Evolutionary conservation across 2,329 filamentous ascomycete genomes (phyloP).

Genomic region (Hymenoscyphus scutula): DNA sequence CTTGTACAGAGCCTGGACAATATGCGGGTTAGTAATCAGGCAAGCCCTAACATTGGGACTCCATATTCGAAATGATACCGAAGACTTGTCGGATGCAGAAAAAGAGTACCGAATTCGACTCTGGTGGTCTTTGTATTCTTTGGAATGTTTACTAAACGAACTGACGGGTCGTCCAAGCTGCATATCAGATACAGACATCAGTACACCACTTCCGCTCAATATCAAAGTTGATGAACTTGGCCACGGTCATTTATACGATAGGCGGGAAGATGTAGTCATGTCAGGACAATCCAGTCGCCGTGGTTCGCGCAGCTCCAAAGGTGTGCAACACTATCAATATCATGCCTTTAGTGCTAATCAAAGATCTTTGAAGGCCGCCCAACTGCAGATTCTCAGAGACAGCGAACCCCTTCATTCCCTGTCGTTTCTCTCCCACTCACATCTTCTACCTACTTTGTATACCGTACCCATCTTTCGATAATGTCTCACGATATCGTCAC

Average conservation of each 20-base stretch:
- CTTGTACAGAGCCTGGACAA: slow-evolving; percentile 27
- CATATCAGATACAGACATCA: slow-evolving; percentile 30
- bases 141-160: slow-evolving; percentile 28
- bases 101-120: slow-evolving; percentile 30
- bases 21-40: slow-evolving; percentile 29
- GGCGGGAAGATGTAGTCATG: neutral
- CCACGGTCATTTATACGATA: slow-evolving; percentile 12
- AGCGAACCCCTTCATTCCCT: slow-evolving; percentile 13
- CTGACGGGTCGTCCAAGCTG: slow-evolving; percentile 32
- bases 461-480: slow-evolving; percentile 29
- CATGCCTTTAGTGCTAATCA: neutral
- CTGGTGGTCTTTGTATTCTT: slow-evolving; percentile 32
- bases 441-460: slow-evolving; percentile 29
- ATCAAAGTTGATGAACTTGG: slow-evolving; percentile 21
- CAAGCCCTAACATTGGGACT: slow-evolving; percentile 28
- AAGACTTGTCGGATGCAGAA: slow-evolving; percentile 23
- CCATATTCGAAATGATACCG: slow-evolving; percentile 26
- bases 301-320: slow-evolving; percentile 13
- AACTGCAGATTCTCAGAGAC: neutral
- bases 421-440: slow-evolving; percentile 20
- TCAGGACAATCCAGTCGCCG: slow-evolving; percentile 12
- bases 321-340: neutral
- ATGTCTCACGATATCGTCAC: slow-evolving; percentile 30
- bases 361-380: neutral
- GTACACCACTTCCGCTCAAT: slow-evolving; percentile 28